These are phyloP conservation scores for Dictyostelium firmibasis DNA, from an alignment of 78 protist species.

Conservation along the genomic window DNA sequence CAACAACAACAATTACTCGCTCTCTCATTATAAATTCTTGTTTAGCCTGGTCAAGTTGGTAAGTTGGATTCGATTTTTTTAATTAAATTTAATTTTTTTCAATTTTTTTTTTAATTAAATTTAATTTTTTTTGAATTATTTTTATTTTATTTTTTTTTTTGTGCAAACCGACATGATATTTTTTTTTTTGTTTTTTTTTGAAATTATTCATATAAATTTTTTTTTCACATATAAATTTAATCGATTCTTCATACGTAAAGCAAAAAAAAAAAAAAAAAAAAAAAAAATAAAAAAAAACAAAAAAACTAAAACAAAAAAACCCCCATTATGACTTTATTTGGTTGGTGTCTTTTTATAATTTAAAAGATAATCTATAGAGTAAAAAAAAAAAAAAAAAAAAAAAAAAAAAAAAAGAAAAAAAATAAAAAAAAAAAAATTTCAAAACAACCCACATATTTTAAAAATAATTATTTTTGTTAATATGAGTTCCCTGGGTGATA, in stretches of 20 bases:
- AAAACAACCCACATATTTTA: background rate
- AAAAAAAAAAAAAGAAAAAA: no score
- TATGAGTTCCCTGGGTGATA: background rate
- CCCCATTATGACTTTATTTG: background rate
- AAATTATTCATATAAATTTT: background rate
- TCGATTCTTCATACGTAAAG: background rate
- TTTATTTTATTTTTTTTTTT: no score
- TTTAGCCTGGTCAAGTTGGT: background rate
- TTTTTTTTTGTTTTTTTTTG: background rate
- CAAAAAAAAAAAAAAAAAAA: no score
- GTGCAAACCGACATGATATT: background rate
- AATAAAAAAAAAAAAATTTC: no score
- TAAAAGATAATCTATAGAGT: background rate
- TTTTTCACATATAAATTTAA: background rate
- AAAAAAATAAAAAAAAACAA: no score
- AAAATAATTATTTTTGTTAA: background rate
- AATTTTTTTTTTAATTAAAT: no score
- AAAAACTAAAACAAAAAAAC: no score
- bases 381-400: no score
- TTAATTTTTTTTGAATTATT: no score
- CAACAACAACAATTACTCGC: background rate
- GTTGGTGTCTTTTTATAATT: background rate
- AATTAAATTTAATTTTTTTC: no score
- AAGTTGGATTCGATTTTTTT: background rate
- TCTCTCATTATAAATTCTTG: background rate